Percentiles rank a stretch among this genome's conserved stretches.
Conservation (phyloP, 2,329 filamentous ascomycete species). For the Pseudopithomyces maydicus region DNA sequence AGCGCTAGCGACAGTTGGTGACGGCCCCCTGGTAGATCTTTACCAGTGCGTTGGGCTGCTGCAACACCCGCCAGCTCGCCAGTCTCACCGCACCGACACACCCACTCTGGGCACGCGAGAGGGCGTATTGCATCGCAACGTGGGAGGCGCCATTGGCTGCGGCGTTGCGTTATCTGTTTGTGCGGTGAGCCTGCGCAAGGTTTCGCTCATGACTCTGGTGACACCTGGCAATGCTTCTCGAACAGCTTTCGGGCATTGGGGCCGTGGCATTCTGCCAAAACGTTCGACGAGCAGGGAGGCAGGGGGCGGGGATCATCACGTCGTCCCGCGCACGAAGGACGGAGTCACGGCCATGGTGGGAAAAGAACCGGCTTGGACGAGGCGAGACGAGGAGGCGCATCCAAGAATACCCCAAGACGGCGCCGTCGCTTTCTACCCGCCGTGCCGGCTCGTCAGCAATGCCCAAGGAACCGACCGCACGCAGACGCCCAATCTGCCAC, state of each 20-base stretch:
- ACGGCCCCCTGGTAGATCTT: constrained; percentile 38
- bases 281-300: neutral
- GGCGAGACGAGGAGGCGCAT: neutral
- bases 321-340: constrained; percentile 1
- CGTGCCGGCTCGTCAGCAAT: constrained; percentile 1
- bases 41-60: constrained; percentile 4
- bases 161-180: neutral
- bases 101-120: neutral
- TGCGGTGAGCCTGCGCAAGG: constrained; percentile 2
- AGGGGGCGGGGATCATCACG: neutral
- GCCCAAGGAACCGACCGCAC: neutral
- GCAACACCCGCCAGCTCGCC: constrained; percentile 1
- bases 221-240: neutral
- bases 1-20: constrained; percentile 31
- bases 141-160: constrained; percentile 4
- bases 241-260: neutral
- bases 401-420: neutral
- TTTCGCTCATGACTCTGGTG: neutral
- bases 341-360: neutral
- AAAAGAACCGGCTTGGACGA: neutral
- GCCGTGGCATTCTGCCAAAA: neutral
- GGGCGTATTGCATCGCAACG: neutral
- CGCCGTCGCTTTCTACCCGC: constrained; percentile 4
- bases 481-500: neutral
- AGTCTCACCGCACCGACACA: constrained; percentile 3